A percentile compares a stretch with the other conserved stretches of the same genome.
phyloP scores from a whole-genome alignment of 306 rosid species.

The Benincasa hispida region DNA sequence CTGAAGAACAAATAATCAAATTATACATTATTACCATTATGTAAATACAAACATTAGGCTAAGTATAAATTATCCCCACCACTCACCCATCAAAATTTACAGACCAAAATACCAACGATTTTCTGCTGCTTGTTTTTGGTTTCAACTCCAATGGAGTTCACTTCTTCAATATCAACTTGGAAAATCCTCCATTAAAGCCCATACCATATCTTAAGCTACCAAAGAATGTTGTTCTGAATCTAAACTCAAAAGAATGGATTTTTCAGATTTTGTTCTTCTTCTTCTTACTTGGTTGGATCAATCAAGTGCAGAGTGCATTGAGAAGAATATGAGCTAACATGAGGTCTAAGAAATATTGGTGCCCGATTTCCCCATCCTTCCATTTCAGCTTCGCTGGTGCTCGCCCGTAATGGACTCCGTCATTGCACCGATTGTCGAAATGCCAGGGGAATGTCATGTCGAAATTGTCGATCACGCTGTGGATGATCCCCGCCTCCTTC shows the following conservation, averaged over 20 bases:
- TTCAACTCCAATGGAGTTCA: constrained; percentile 1
- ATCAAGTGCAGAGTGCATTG: constrained; percentile 51
- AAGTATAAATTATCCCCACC: not conserved
- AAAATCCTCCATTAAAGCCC: not conserved
- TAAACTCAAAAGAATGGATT: not conserved
- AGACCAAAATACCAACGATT: not conserved
- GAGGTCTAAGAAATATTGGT: constrained; percentile 80
- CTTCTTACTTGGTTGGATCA: not conserved
- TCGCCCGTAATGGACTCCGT: constrained; percentile 87
- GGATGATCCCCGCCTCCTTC: constrained; percentile 41
- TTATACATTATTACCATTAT: not conserved
- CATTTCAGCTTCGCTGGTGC: constrained; percentile 64
- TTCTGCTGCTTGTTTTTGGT: not conserved
- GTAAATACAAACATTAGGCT: not conserved
- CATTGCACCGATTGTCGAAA: constrained; percentile 67
- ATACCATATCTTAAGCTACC: not conserved
- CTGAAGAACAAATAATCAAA: not conserved
- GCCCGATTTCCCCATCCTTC: constrained; percentile 81
- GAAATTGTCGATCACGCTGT: constrained; percentile 70
- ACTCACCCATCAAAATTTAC: not conserved
- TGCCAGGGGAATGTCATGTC: constrained; percentile 94
- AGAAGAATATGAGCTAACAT: constrained; percentile 80
- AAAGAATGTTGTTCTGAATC: not conserved
- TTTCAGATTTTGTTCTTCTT: not conserved
- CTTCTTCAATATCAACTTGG: not conserved